Evolutionary conservation across 2,329 filamentous ascomycete species (phyloP).

Genomic region (Aphanoascus verrucosus): DNA sequence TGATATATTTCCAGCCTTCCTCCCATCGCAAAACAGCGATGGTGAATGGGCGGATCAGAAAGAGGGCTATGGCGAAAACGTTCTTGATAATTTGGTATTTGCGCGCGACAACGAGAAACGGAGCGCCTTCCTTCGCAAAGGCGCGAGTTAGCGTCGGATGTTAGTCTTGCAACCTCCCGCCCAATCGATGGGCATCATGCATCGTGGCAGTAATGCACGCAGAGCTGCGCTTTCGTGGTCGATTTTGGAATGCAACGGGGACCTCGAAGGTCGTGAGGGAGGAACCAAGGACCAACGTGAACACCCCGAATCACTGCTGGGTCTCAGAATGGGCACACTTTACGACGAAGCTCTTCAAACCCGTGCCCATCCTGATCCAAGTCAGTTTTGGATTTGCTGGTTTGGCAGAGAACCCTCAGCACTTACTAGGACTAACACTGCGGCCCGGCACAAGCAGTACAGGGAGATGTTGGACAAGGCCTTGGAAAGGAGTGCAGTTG

Average conservation of each 20-base stretch:
- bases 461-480: not conserved
- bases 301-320: not conserved
- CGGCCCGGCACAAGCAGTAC: too few species aligned
- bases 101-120: not conserved
- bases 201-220: not conserved
- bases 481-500: not conserved
- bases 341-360: not conserved
- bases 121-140: not conserved
- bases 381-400: not conserved
- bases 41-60: not conserved
- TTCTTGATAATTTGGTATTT: not conserved
- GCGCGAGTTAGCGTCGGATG: not conserved
- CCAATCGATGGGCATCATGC: not conserved
- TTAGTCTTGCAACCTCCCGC: not conserved
- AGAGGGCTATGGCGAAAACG: not conserved
- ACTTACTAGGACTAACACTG: not conserved
- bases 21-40: not conserved
- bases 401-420: not conserved
- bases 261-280: not conserved
- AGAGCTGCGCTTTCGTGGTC: not conserved
- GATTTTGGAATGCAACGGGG: not conserved
- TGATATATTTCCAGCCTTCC: not conserved
- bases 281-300: not conserved
- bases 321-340: not conserved
- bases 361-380: not conserved